Base-by-base conservation (phyloP, 345 rosid species). In the Isatis tinctoria region DNA sequence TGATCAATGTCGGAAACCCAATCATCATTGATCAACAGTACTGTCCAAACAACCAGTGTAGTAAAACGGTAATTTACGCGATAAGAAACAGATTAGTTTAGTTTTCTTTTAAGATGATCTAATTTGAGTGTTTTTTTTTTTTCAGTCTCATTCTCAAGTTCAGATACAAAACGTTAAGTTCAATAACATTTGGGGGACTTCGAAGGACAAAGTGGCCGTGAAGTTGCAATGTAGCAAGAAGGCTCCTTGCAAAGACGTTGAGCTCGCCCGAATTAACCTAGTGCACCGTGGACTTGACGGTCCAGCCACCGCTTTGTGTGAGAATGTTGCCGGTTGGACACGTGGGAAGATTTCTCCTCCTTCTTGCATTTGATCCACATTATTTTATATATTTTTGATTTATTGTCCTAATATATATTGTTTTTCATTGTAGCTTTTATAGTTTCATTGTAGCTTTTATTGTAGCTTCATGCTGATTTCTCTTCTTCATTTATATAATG, bases 141-240 rank as follows among this genome's bases (percentile, higher is more conserved):
- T 41, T 67, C 6, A 67, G 80, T 26, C 70, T 17, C 10, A 53
- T 11, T 83, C 86, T 5, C 77, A 72, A 8, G 54, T 83, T 64
- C 80, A 78, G 54, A 81, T 83, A 32, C 39, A 26, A 30, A 72
- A 78, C 20, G 76, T 83, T 8, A 80, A 32, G 44, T 81, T 44
- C 49, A 10, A 20, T 11, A 78, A 83, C 71, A 75, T 80, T 2
- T 28, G 80, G 82, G 86, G 84, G 5, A 78, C 84, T n/a, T 81
- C 84, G 41, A 37, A 0, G 10, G 30, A 45, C 12, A 60, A 72
- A 49, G 77, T 65, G 18, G 86, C 86, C 0, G 81, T 83, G 30
- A 65, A 72, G 14, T 28, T 83, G 16, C 62, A 70, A 16, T 81
- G 84, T 61, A 83, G 86, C 60, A 22, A 41, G 2, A 63, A 5